Evolutionary conservation across 768 basidiomycete species (phyloP), one percentile per base, ranked within the genome.

Genomic region (Dendrothele bispora): DNA sequence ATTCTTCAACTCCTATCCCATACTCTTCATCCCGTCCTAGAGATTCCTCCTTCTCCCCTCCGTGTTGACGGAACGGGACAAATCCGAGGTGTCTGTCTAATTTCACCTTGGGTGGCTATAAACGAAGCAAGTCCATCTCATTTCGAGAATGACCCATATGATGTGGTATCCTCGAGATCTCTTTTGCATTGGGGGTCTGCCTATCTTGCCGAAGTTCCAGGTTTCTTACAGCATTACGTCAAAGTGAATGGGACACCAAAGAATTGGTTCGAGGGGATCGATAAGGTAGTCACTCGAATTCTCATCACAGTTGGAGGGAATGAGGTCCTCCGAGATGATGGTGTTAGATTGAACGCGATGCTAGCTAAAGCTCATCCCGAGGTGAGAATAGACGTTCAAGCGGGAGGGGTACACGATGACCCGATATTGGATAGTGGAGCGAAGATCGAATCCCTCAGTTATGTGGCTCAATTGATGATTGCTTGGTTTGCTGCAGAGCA

Each of bases 401-500:
- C 58, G 17, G 50, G 57, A 36, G 72, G 70, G 2, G 56, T 71
- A 8, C 72, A 73, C 43, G 62, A 70, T 50, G 70, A 72, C 45
- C 62, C 63, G 39, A 66, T 56, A 30, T 54, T 67, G 27, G 69
- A 73, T 48, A 22, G n/a, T n/a, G n/a, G n/a, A n/a, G n/a, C n/a
- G n/a, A n/a, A n/a, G n/a, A n/a, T n/a, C n/a, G n/a, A n/a, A n/a
- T n/a, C n/a, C n/a, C n/a, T n/a, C n/a, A n/a, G n/a, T n/a, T n/a
- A n/a, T n/a, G n/a, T n/a, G n/a, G n/a, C n/a, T n/a, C n/a, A n/a
- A n/a, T n/a, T n/a, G n/a, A n/a, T n/a, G n/a, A n/a, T n/a, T n/a
- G n/a, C n/a, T n/a, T n/a, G n/a, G n/a, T n/a, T n/a, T n/a, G n/a
- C n/a, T n/a, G n/a, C n/a, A n/a, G n/a, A n/a, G n/a, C n/a, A n/a